Percentiles rank a stretch among this genome's conserved stretches.
These are phyloP conservation scores for Paralagenidium karlingii DNA, from an alignment of 352 stramenopile species.

Conservation along the genomic window DNA sequence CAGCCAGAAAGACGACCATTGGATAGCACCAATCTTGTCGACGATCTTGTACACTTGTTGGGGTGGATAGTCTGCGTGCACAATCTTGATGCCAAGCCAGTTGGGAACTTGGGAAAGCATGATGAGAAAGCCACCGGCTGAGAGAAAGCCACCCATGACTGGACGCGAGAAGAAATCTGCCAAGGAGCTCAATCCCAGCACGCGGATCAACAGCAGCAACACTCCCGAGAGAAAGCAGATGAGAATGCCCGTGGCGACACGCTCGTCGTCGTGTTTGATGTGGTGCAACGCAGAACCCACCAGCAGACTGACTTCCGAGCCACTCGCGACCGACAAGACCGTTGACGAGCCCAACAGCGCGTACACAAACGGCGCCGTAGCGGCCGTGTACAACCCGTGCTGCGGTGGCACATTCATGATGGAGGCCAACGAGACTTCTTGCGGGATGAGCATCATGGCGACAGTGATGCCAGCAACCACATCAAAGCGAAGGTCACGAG, in stretches of 20 bases:
- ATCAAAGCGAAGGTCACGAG: conserved; percentile 37
- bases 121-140: conserved; percentile 82
- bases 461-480: conserved; percentile 40
- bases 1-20: conserved; percentile 56
- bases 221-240: conserved; percentile 62
- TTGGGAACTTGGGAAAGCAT: conserved; percentile 82
- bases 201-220: conserved; percentile 65
- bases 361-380: conserved; percentile 79
- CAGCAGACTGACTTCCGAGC: conserved; percentile 48
- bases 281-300: conserved; percentile 51
- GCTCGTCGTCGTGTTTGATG: conserved; percentile 32
- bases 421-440: conserved; percentile 83
- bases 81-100: conserved; percentile 64
- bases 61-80: conserved; percentile 33
- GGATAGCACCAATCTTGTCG: conserved; percentile 37
- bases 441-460: conserved; percentile 83
- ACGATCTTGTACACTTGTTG: conserved; percentile 45
- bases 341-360: conserved; percentile 66
- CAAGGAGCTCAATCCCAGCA: conserved; percentile 74
- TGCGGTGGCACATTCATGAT: conserved; percentile 78
- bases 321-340: conserved; percentile 72
- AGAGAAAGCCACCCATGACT: conserved; percentile 87
- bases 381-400: conserved; percentile 83
- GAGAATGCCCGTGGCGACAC: conserved; percentile 34
- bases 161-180: conserved; percentile 83